A percentile compares a stretch with the other conserved stretches of the same genome.
Evolutionary conservation across 768 basidiomycete species (phyloP).

Genomic region (Hypholoma fasciculare): DNA sequence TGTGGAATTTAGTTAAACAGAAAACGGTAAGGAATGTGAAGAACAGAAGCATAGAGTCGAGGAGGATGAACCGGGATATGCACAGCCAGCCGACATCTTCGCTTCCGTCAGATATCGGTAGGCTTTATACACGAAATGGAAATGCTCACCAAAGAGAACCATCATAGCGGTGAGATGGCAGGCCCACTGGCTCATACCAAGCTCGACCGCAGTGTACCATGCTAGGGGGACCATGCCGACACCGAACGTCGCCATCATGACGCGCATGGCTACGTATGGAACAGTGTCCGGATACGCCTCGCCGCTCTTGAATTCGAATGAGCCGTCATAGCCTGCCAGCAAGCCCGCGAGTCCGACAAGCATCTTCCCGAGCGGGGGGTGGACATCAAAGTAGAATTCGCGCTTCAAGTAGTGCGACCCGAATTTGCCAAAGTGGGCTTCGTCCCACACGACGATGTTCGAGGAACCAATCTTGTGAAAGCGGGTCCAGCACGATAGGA

Average conservation of each 20-base stretch:
- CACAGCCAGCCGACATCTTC: slow-evolving; percentile 95
- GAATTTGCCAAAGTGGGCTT: slow-evolving; percentile 99
- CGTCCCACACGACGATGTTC: slow-evolving; percentile 94
- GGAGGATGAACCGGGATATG: slow-evolving; percentile 95
- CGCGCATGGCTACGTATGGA: slow-evolving; percentile 93
- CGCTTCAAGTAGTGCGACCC: slow-evolving; percentile 97
- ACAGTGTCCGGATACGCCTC: slow-evolving; percentile 79
- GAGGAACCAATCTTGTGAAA: slow-evolving; percentile 91
- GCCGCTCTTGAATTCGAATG: slow-evolving; percentile 94
- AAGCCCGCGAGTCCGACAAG: slow-evolving; percentile 93
- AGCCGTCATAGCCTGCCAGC: slow-evolving; percentile 88
- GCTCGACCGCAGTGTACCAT: slow-evolving; percentile 95
- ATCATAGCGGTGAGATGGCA: slow-evolving; percentile 92
- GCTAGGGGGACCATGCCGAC: slow-evolving; percentile 94
- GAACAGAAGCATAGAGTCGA: slow-evolving; percentile 99
- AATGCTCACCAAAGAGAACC: slow-evolving; percentile 80
- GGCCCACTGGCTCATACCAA: slow-evolving; percentile 88
- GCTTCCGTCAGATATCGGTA: slow-evolving; percentile 3
- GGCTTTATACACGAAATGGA: not conserved
- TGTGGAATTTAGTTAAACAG: slow-evolving; percentile 94
- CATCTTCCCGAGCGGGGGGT: slow-evolving; percentile 99
- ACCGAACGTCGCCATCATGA: slow-evolving; percentile 92
- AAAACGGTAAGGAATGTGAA: slow-evolving; percentile 98
- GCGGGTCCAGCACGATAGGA: slow-evolving; percentile 93
- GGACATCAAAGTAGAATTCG: slow-evolving; percentile 99